Evolutionary conservation across 192 early-diverging fungal species (phyloP), one percentile per base, ranked within the genome.

Genomic region (Coemansia sp.): DNA sequence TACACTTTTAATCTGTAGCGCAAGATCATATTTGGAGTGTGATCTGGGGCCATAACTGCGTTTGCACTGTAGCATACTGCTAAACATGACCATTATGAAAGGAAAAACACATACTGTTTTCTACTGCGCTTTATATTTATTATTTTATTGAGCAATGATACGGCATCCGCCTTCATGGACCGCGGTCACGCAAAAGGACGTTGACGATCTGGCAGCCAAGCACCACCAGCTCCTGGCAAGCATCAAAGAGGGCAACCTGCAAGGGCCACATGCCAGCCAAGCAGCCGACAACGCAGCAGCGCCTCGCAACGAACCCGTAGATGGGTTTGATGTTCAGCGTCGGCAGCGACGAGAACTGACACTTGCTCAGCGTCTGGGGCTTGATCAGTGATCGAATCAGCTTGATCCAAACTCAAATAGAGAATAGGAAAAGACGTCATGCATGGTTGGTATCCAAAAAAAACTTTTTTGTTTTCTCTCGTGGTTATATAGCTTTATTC

Each of bases 131-230:
- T 56, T 46, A 11, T n/a, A 18, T 21, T 56, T n/a, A 18, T 21
- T 56, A 10, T 45, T 56, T 45, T 26, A 1, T 19, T 31, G 23
- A 26, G 23, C 23, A 26, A 77, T 70, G 74, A 65, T 77, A 52
- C 57, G 74, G 26, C 63, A 70, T 41, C 74, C 74, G 12, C 63
- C 74, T 30, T 59, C 60, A 18, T 47, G 59, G 18, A 60, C 69
- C 15, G 53, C 46, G 1, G 49, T 77, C n/a, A 55, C 74, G 39
- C 68, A 77, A 57, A 67, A 70, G 57, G 74, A 77, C 57, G 68
- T 67, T 11, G 74, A 77, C 36, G 63, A 57, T 45, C 60, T 77
- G 16, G 74, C 74, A 2, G 46, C 63, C 12, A 50, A 40, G 39
- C 73, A 77, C 51, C 67, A 64, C 56, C 26, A 40, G 63, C 54